Percentiles rank a stretch among this genome's conserved stretches.
Evolutionary conservation across 129 eudicot genomes (phyloP).

Genomic region (Deinandra increscens): DNA sequence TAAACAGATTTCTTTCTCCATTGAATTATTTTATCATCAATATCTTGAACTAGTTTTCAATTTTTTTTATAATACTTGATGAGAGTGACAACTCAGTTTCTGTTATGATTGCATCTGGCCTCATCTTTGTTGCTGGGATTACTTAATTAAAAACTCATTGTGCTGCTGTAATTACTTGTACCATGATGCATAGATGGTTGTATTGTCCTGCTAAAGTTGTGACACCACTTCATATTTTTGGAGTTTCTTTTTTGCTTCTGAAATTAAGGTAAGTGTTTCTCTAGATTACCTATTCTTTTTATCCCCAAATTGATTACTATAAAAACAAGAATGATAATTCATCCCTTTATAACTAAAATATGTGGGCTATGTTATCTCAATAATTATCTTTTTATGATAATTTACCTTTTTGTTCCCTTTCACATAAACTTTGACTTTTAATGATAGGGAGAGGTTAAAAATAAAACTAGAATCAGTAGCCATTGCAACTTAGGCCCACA

Average conservation of each 20-base stretch:
- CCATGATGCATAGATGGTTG: constrained; percentile 22
- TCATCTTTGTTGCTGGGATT: constrained; percentile 17
- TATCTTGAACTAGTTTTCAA: constrained; percentile 12
- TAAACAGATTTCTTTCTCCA: not conserved
- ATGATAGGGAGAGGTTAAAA: too few species aligned
- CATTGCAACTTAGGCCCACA: constrained; percentile 1
- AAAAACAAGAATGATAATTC: not conserved
- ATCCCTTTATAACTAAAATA: not conserved
- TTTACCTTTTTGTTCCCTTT: not conserved
- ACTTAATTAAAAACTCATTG: not conserved
- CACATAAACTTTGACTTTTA: not conserved
- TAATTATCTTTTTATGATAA: not conserved
- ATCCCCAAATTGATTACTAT: not conserved
- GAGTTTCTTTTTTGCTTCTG: not conserved
- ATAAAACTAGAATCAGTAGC: not conserved
- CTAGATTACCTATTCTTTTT: not conserved
- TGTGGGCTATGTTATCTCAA: constrained; percentile 4
- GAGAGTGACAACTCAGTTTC: constrained; percentile 31
- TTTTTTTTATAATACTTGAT: not conserved
- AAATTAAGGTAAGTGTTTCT: not conserved
- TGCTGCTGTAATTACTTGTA: constrained; percentile 17
- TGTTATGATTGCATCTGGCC: constrained; percentile 29
- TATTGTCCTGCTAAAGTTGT: constrained; percentile 25
- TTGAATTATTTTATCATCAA: not conserved
- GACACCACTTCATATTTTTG: constrained; percentile 20